Percentiles rank a stretch among this genome's conserved stretches.
Conservation (phyloP, 2,329 filamentous ascomycete species). For the Penicillium oxalicum region DNA sequence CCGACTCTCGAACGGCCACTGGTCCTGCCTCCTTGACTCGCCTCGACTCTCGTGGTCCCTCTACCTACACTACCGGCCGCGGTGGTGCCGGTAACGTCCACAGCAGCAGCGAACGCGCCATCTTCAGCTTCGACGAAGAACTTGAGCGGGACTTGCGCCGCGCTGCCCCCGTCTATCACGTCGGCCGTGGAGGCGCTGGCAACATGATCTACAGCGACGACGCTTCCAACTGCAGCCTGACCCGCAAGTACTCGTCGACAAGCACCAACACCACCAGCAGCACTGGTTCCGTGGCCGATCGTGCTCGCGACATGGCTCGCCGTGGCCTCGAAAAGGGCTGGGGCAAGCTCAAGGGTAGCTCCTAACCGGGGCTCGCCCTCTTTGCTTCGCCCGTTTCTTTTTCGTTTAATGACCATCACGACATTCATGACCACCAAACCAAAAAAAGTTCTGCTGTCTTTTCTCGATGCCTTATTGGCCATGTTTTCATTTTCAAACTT, state of each 20-base stretch:
- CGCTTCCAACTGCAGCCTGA: constrained; percentile 22
- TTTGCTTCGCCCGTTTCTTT: not conserved
- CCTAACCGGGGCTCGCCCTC: constrained; percentile 16
- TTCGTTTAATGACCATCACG: constrained; percentile 19
- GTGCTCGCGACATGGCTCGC: constrained; percentile 32
- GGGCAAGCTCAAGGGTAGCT: constrained; percentile 35
- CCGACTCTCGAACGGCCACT: constrained; percentile 38
- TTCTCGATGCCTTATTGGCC: not conserved
- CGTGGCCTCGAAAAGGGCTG: constrained; percentile 36
- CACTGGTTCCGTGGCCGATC: constrained; percentile 30
- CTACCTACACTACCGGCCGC: constrained; percentile 43
- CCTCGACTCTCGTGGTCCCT: constrained; percentile 41
- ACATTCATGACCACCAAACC: constrained; percentile 13
- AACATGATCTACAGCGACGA: constrained; percentile 42
- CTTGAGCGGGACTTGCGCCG: constrained; percentile 52
- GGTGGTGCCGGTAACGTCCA: constrained; percentile 54
- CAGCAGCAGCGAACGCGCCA: constrained; percentile 49
- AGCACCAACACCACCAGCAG: constrained; percentile 35
- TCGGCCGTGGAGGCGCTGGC: constrained; percentile 57
- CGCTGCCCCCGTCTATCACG: constrained; percentile 57
- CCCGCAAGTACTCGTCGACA: constrained; percentile 32
- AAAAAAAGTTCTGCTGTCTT: constrained; percentile 22
- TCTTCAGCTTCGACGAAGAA: constrained; percentile 64
- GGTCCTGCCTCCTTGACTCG: constrained; percentile 48
- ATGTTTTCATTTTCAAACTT: not conserved